phyloP scores from a whole-genome alignment of 2,329 filamentous ascomycete genomes.

The Colletotrichum zoysiae region DNA sequence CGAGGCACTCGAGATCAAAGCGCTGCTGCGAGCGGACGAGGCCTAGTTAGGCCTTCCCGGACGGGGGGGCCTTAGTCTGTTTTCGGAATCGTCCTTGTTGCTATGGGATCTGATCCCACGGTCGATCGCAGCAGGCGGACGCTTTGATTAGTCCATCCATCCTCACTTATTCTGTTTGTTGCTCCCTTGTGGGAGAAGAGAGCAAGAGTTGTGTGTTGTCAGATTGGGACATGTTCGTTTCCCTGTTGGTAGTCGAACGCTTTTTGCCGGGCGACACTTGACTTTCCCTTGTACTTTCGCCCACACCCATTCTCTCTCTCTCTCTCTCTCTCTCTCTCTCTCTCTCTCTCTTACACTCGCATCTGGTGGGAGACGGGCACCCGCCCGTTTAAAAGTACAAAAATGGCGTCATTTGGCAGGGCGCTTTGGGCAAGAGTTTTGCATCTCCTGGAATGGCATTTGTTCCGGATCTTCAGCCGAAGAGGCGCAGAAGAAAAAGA shows the following conservation, averaged over 20 bases:
- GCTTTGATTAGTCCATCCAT: slow-evolving; percentile 2
- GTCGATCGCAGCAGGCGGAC: slow-evolving; percentile 5
- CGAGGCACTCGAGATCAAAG: slow-evolving; percentile 40
- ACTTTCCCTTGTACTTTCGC: not conserved
- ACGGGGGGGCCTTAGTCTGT: not conserved
- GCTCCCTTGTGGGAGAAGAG: slow-evolving; percentile 1
- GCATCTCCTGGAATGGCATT: slow-evolving; percentile 28
- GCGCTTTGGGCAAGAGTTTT: slow-evolving; percentile 39
- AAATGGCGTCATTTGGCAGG: slow-evolving; percentile 18
- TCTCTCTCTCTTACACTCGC: not conserved
- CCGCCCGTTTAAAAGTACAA: slow-evolving; percentile 28
- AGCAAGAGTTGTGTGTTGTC: not conserved
- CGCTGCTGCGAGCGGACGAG: slow-evolving; percentile 39
- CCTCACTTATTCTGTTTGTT: not conserved
- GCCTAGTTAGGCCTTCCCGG: slow-evolving; percentile 16
- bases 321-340: not conserved
- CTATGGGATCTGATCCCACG: not conserved
- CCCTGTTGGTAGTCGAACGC: not conserved
- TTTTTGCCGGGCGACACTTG: not conserved
- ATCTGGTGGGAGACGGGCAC: slow-evolving; percentile 4
- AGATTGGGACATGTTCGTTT: not conserved
- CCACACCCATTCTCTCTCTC: not conserved
- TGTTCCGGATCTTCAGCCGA: slow-evolving; percentile 26
- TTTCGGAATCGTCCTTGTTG: slow-evolving; percentile 1
- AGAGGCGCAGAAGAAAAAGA: not conserved